Percentiles rank a stretch among this genome's conserved stretches.
Evolutionary conservation across 202 grass and related monocot genomes (phyloP).

Genomic region (Setaria italica): DNA sequence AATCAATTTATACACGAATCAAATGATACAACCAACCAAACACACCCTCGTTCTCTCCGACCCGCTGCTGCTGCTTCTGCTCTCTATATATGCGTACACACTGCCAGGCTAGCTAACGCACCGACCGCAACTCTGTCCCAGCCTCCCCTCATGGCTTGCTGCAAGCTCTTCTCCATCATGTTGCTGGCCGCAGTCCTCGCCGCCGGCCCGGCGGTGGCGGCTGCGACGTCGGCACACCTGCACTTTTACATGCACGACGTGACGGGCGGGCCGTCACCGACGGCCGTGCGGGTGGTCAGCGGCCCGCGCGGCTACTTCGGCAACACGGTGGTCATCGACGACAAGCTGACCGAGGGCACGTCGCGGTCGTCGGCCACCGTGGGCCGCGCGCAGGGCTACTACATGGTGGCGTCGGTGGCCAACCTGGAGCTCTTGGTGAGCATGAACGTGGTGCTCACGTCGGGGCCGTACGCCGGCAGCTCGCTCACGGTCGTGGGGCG

Average conservation of each 20-base stretch:
- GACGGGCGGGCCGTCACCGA: constrained; percentile 19
- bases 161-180: constrained; percentile 31
- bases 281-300: constrained; percentile 25
- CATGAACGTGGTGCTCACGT: constrained; percentile 46
- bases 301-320: constrained; percentile 32
- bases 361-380: constrained; percentile 26
- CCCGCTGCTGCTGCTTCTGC: background rate
- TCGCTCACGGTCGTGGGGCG: constrained; percentile 46
- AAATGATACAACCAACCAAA: no score
- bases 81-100: background rate
- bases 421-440: background rate
- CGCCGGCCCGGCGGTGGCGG: constrained; percentile 7
- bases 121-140: background rate
- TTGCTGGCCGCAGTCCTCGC: background rate
- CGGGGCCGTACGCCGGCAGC: constrained; percentile 53
- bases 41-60: background rate
- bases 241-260: constrained; percentile 71
- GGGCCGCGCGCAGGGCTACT: constrained; percentile 51
- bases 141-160: constrained; percentile 21
- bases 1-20: no score
- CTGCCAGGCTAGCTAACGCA: background rate
- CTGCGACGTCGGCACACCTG: constrained; percentile 48
- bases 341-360: constrained; percentile 43
- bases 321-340: constrained; percentile 50
- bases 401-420: constrained; percentile 29